Evolutionary conservation across 805 yeast species (phyloP).

Genomic region (Ogataea methanolica): DNA sequence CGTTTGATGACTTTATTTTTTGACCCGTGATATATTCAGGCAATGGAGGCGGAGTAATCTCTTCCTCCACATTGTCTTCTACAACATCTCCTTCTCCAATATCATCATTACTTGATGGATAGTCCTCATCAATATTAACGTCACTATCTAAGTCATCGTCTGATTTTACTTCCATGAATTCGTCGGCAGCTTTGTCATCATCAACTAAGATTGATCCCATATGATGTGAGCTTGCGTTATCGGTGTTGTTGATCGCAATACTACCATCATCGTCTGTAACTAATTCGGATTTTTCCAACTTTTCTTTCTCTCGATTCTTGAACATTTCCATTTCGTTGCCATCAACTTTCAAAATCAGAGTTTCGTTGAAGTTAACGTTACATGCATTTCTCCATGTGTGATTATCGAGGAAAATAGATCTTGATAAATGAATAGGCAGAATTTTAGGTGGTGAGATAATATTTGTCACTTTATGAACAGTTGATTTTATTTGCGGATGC

Average conservation of each 20-base stretch:
- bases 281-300: conserved; percentile 5
- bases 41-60: neutral
- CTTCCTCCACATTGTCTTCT: conserved; percentile 8
- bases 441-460: conserved; percentile 66
- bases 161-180: conserved; percentile 12
- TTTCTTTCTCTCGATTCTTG: conserved; percentile 5
- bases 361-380: conserved; percentile 60
- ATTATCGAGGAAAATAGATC: conserved; percentile 72
- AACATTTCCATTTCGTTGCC: conserved; percentile 23
- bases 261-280: conserved; percentile 14
- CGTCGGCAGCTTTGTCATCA: conserved; percentile 18
- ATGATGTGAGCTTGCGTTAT: conserved; percentile 9
- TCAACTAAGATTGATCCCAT: conserved; percentile 8
- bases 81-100: conserved; percentile 8
- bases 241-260: neutral
- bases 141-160: conserved; percentile 16
- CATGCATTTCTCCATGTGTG: conserved; percentile 72
- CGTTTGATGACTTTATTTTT: neutral
- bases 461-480: conserved; percentile 61
- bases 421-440: conserved; percentile 75
- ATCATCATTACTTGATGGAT: neutral
- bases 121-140: conserved; percentile 8
- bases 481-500: conserved; percentile 41
- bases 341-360: conserved; percentile 44
- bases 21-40: neutral